These are phyloP conservation scores for Astragalus membranaceus DNA, from an alignment of 306 rosid genomes.

Conservation along the genomic window DNA sequence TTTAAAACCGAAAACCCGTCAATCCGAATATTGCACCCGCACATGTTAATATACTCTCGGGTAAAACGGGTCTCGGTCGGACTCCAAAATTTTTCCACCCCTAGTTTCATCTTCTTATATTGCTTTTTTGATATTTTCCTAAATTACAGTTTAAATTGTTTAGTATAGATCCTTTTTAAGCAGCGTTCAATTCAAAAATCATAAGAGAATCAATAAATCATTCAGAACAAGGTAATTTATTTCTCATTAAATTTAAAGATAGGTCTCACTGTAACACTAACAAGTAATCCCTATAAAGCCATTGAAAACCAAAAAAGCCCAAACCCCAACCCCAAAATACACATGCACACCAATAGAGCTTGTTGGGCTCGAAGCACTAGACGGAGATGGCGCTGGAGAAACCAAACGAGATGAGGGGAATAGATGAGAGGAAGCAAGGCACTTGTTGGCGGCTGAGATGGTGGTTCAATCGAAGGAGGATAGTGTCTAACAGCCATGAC, in stretches of 20 bases:
- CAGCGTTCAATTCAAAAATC: background rate
- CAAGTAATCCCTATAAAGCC: constrained; percentile 19
- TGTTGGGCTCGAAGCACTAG: background rate
- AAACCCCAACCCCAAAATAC: background rate
- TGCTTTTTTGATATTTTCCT: too few relatives aligned
- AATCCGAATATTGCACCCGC: too few relatives aligned
- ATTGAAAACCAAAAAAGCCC: constrained; percentile 6
- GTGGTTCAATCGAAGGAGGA: background rate
- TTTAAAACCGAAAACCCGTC: too few relatives aligned
- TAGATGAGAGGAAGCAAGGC: background rate
- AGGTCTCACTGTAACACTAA: background rate
- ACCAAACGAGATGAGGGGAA: background rate
- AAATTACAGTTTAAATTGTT: too few relatives aligned
- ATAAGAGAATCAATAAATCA: background rate
- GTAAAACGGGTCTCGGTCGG: too few relatives aligned
- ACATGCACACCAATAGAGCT: constrained; percentile 12
- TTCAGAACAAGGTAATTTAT: background rate
- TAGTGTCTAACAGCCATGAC: constrained; percentile 38
- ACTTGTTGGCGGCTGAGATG: background rate
- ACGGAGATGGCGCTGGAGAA: constrained; percentile 13
- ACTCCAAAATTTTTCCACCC: too few relatives aligned
- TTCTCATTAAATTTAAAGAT: background rate
- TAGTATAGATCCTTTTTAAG: too few relatives aligned
- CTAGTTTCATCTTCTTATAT: too few relatives aligned
- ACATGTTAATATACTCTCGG: too few relatives aligned